A percentile compares a stretch with the other conserved stretches of the same genome.
These are phyloP conservation scores for Leccinum barrowsii DNA, from an alignment of 768 basidiomycete genomes.

Conservation along the genomic window DNA sequence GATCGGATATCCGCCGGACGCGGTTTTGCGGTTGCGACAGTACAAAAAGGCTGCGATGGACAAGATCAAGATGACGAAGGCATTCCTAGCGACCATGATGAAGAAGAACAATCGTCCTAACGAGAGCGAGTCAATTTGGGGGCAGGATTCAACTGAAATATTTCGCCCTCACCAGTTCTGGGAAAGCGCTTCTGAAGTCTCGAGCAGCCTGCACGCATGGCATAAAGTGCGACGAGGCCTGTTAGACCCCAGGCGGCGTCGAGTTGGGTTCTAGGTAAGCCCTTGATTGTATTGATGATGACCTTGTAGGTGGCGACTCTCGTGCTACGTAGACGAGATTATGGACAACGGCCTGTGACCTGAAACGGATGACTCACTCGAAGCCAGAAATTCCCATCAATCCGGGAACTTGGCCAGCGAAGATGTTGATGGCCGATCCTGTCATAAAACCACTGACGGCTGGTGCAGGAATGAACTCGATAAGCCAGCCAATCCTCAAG, in stretches of 20 bases:
- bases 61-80: conserved; percentile 84
- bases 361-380: conserved; percentile 49
- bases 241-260: conserved; percentile 91
- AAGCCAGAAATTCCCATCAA: conserved; percentile 86
- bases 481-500: conserved; percentile 87
- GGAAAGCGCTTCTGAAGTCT: conserved; percentile 57
- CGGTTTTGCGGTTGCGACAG: conserved; percentile 55
- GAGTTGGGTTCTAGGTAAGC: conserved; percentile 61
- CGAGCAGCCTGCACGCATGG: conserved; percentile 58
- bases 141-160: not conserved
- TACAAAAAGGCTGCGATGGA: conserved; percentile 88
- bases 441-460: conserved; percentile 95
- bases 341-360: not conserved
- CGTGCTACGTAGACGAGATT: conserved; percentile 48
- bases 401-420: conserved; percentile 82
- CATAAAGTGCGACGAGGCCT: conserved; percentile 67
- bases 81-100: conserved; percentile 70
- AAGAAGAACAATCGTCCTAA: conserved; percentile 75
- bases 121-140: not conserved
- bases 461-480: conserved; percentile 89
- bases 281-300: conserved; percentile 90
- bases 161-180: conserved; percentile 43
- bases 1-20: conserved; percentile 76
- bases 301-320: conserved; percentile 81
- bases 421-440: conserved; percentile 93